Evolutionary conservation across 2,329 filamentous ascomycete genomes (phyloP).

Genomic region (Aspergillus neoniger): DNA sequence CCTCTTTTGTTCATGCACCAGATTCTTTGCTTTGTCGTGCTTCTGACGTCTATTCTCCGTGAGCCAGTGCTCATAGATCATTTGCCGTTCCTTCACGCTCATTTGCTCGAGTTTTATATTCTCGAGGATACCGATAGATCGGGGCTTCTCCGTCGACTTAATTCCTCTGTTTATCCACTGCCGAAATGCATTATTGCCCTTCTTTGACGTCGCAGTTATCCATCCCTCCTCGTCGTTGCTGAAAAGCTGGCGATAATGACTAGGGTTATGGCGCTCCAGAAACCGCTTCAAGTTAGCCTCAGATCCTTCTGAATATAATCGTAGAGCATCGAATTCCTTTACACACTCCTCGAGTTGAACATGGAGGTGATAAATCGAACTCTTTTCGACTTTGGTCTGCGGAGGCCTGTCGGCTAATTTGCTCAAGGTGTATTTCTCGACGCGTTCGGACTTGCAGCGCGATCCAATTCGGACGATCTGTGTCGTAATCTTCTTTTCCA

Average conservation of each 20-base stretch:
- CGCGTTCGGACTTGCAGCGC: slow-evolving; percentile 56
- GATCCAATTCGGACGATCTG: slow-evolving; percentile 64
- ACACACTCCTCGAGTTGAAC: slow-evolving; percentile 14
- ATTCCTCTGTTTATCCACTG: slow-evolving; percentile 24
- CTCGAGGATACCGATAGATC: slow-evolving; percentile 12
- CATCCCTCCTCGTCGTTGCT: slow-evolving; percentile 23
- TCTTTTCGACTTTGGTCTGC: slow-evolving; percentile 34
- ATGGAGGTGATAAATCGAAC: slow-evolving; percentile 16
- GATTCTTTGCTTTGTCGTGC: slow-evolving; percentile 1
- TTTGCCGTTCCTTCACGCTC: slow-evolving; percentile 24
- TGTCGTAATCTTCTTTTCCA: slow-evolving; percentile 35
- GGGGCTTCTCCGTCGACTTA: slow-evolving; percentile 6
- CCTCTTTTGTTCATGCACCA: slow-evolving; percentile 7
- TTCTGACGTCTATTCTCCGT: slow-evolving; percentile 7
- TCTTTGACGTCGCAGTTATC: slow-evolving; percentile 9
- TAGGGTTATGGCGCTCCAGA: slow-evolving; percentile 15
- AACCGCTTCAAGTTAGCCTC: slow-evolving; percentile 17
- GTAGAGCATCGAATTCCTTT: background rate
- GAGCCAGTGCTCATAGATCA: slow-evolving; percentile 35
- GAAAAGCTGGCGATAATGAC: slow-evolving; percentile 12
- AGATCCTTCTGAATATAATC: slow-evolving; percentile 15
- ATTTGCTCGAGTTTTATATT: slow-evolving; percentile 21
- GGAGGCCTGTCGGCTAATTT: slow-evolving; percentile 36
- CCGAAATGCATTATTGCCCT: slow-evolving; percentile 13
- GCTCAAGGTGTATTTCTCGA: slow-evolving; percentile 56